Evolutionary conservation across 2,329 filamentous ascomycete species (phyloP).

Genomic region (Pseudogymnoascus sp.): DNA sequence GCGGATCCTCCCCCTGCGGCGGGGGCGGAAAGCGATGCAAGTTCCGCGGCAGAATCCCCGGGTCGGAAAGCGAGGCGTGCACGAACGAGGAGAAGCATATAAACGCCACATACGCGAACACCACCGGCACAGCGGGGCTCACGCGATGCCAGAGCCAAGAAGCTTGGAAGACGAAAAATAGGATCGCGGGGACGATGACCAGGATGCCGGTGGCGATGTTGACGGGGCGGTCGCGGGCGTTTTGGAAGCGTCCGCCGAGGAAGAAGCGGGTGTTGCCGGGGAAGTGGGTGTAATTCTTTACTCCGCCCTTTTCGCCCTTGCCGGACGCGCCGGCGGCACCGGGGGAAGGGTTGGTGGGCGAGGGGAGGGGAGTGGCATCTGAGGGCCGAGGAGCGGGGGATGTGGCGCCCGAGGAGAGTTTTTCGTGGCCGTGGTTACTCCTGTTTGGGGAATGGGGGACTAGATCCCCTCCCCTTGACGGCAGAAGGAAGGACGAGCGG

Average conservation of each 20-base stretch:
- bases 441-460: slow-evolving; percentile 43
- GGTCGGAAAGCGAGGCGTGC: slow-evolving; percentile 86
- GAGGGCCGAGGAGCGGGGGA: slow-evolving; percentile 57
- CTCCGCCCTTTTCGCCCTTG: slow-evolving; percentile 23
- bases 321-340: slow-evolving; percentile 15
- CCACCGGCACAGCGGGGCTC: slow-evolving; percentile 77
- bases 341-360: not conserved
- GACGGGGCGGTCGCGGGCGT: slow-evolving; percentile 77
- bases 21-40: slow-evolving; percentile 77
- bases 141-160: slow-evolving; percentile 78
- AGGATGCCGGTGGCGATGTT: slow-evolving; percentile 80
- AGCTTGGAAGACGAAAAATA: slow-evolving; percentile 81
- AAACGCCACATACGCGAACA: slow-evolving; percentile 87
- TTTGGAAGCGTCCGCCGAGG: slow-evolving; percentile 76
- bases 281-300: slow-evolving; percentile 82
- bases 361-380: slow-evolving; percentile 24
- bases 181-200: slow-evolving; percentile 65
- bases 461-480: slow-evolving; percentile 43
- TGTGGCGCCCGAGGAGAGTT: slow-evolving; percentile 72
- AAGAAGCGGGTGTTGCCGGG: slow-evolving; percentile 89
- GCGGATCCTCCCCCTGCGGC: slow-evolving; percentile 68
- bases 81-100: slow-evolving; percentile 89
- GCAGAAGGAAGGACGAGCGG: slow-evolving; percentile 63
- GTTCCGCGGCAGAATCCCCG: slow-evolving; percentile 88
- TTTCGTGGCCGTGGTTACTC: slow-evolving; percentile 63